A percentile compares a stretch with the other conserved stretches of the same genome.
phyloP scores from a whole-genome alignment of 305 asterid species.

The Striga hermonthica region DNA sequence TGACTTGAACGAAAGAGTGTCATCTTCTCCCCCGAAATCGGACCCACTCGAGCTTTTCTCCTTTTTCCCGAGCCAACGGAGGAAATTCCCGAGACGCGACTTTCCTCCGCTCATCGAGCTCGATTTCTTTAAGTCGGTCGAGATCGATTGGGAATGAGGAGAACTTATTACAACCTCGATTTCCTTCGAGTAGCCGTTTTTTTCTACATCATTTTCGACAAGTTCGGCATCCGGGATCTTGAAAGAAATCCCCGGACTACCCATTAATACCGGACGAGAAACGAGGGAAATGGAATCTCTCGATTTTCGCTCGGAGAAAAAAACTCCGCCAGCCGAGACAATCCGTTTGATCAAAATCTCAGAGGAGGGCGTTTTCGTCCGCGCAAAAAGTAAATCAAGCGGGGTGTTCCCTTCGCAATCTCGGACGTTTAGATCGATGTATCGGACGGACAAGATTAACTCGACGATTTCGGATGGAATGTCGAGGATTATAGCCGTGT shows the following conservation, averaged over 20 bases:
- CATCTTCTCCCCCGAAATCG: conserved; percentile 33
- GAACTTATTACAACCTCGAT: conserved; percentile 32
- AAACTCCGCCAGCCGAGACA: conserved; percentile 71
- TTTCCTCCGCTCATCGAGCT: conserved; percentile 34
- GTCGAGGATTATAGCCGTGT: conserved; percentile 61
- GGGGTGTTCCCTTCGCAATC: conserved; percentile 72
- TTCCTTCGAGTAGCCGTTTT: conserved; percentile 44
- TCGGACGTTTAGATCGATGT: conserved; percentile 46
- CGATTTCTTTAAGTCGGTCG: conserved; percentile 35
- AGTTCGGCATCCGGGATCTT: conserved; percentile 69
- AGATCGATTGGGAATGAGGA: conserved; percentile 24
- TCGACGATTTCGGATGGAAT: conserved; percentile 62
- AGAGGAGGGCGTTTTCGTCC: conserved; percentile 58
- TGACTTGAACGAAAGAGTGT: conserved; percentile 36
- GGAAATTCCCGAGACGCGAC: conserved; percentile 48
- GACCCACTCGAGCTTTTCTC: conserved; percentile 29
- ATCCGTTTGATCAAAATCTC: conserved; percentile 61
- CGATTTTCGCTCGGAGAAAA: conserved; percentile 38
- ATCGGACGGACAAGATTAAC: conserved; percentile 62
- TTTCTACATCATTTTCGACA: conserved; percentile 33
- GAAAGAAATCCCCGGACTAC: conserved; percentile 84
- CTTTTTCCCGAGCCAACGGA: conserved; percentile 46
- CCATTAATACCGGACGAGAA: conserved; percentile 59
- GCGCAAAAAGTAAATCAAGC: conserved; percentile 59
- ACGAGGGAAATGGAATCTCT: conserved; percentile 36